Conservation (phyloP, 176 grass and related monocot species). For the Oryza coarctata region DNA sequence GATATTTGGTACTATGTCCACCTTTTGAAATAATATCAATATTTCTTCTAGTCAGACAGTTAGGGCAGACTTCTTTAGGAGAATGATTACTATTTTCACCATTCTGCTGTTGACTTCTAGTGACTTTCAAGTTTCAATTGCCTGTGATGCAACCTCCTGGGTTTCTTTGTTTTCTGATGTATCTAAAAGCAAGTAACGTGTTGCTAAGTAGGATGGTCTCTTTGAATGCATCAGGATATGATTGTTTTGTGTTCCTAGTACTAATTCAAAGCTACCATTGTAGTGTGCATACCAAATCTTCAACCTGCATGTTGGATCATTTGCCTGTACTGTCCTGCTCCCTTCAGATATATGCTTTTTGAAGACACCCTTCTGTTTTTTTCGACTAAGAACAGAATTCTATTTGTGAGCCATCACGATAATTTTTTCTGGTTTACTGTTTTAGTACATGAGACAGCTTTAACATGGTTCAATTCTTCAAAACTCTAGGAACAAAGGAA, state of each 20-base stretch:
- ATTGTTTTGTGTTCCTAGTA: neutral
- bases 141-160: neutral
- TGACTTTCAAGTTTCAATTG: neutral
- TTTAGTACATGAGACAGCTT: neutral
- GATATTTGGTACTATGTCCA: neutral
- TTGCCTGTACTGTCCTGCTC: neutral
- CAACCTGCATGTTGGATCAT: neutral
- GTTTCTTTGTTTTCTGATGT: slow-evolving; percentile 18
- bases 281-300: neutral
- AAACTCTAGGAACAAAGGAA: slow-evolving; percentile 48
- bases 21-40: neutral
- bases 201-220: neutral
- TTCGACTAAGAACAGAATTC: neutral
- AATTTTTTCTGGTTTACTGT: neutral
- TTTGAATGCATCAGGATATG: neutral
- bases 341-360: slow-evolving; percentile 25
- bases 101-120: slow-evolving; percentile 16
- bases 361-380: neutral
- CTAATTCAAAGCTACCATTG: neutral
- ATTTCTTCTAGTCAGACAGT: neutral
- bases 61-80: neutral
- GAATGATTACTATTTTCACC: neutral
- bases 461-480: slow-evolving; percentile 25
- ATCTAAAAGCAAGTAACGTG: neutral
- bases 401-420: neutral